These are phyloP conservation scores for Plenodomus lindquistii DNA, from an alignment of 2,329 filamentous ascomycete genomes.

Conservation along the genomic window DNA sequence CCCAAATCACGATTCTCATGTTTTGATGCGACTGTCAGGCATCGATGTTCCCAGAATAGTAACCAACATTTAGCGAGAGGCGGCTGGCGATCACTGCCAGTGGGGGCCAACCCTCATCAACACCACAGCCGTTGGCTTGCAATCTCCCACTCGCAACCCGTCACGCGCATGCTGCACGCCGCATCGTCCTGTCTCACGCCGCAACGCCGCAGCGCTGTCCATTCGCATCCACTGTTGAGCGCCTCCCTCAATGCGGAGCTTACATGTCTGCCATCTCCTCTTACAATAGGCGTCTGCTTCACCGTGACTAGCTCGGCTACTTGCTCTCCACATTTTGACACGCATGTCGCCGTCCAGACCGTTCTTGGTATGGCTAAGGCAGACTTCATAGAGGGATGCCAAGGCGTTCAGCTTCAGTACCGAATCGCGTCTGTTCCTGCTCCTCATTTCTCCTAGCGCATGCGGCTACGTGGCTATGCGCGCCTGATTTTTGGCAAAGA, in stretches of 20 bases:
- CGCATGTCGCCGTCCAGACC: constrained; percentile 14
- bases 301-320: constrained; percentile 16
- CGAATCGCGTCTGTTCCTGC: constrained; percentile 18
- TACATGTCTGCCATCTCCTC: constrained; percentile 1
- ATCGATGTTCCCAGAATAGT: constrained; percentile 9
- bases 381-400: constrained; percentile 16
- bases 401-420: constrained; percentile 22
- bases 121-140: constrained; percentile 17
- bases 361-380: constrained; percentile 23
- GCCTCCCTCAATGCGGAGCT: constrained; percentile 5
- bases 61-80: constrained; percentile 8
- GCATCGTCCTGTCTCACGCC: constrained; percentile 6
- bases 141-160: constrained; percentile 7
- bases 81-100: constrained; percentile 3
- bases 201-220: constrained; percentile 3
- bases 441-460: constrained; percentile 33
- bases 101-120: constrained; percentile 12
- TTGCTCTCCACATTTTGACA: constrained; percentile 7
- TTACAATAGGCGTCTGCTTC: constrained; percentile 17
- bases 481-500: constrained; percentile 15
- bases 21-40: background rate
- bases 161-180: constrained; percentile 8
- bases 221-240: constrained; percentile 4
- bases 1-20: background rate
- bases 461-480: constrained; percentile 26